Conservation (phyloP, 352 stramenopile species). For the Phytophthora macrochlamydospora region DNA sequence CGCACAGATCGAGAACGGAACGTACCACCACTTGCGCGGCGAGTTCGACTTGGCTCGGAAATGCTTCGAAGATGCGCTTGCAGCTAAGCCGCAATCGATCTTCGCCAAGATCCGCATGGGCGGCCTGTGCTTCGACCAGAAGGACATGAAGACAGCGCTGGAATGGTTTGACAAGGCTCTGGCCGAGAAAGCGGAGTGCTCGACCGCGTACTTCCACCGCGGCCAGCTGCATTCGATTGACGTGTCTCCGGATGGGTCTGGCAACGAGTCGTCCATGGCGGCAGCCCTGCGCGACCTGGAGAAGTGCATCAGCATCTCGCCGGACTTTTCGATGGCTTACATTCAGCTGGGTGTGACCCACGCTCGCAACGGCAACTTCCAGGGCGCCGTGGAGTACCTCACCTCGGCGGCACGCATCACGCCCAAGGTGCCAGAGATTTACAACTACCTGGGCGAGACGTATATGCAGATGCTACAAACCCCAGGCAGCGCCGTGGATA, state of each 20-base stretch:
- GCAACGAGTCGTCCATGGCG: slow-evolving; percentile 58
- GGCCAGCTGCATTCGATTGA: slow-evolving; percentile 85
- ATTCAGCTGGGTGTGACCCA: slow-evolving; percentile 84
- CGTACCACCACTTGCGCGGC: slow-evolving; percentile 75
- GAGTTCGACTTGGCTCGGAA: slow-evolving; percentile 69
- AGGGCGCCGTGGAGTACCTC: slow-evolving; percentile 72
- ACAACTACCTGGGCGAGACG: slow-evolving; percentile 88
- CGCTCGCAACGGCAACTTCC: slow-evolving; percentile 74
- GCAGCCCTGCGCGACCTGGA: slow-evolving; percentile 69
- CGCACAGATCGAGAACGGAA: slow-evolving; percentile 78
- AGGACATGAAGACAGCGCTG: slow-evolving; percentile 74
- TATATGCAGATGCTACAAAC: slow-evolving; percentile 86
- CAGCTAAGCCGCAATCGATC: slow-evolving; percentile 70
- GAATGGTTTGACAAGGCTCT: slow-evolving; percentile 81
- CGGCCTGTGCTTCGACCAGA: slow-evolving; percentile 82
- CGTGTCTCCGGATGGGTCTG: slow-evolving; percentile 53
- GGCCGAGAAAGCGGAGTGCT: slow-evolving; percentile 64
- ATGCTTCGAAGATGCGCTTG: slow-evolving; percentile 73
- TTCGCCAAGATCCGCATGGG: slow-evolving; percentile 86
- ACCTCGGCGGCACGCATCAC: slow-evolving; percentile 65
- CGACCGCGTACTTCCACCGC: slow-evolving; percentile 83
- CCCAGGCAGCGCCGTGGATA: slow-evolving; percentile 49
- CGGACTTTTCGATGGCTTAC: slow-evolving; percentile 85
- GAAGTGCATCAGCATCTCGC: slow-evolving; percentile 67
- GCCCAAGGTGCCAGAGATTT: slow-evolving; percentile 79